These are phyloP conservation scores for Suillus occidentalis DNA, from an alignment of 768 basidiomycete species.

Conservation along the genomic window DNA sequence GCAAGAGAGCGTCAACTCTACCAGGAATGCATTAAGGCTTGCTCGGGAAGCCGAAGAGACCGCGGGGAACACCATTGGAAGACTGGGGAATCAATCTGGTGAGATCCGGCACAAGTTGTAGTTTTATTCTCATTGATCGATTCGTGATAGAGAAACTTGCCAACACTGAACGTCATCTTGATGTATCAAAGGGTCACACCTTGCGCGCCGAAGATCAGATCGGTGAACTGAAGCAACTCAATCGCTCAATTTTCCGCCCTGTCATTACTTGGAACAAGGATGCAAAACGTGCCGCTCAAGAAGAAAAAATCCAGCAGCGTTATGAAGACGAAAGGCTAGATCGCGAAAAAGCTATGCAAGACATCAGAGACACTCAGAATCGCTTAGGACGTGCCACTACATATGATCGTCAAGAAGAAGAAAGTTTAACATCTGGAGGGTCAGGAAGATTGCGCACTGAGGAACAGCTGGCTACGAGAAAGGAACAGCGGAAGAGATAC, in stretches of 20 bases:
- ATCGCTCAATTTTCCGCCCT: constrained; percentile 92
- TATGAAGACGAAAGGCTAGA: constrained; percentile 86
- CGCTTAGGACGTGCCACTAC: constrained; percentile 75
- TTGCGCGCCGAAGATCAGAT: constrained; percentile 90
- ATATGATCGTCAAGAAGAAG: constrained; percentile 54
- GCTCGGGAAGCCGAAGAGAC: constrained; percentile 98
- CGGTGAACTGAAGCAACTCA: constrained; percentile 90
- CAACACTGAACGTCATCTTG: constrained; percentile 93
- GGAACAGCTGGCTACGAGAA: constrained; percentile 53
- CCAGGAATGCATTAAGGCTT: constrained; percentile 88
- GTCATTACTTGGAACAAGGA: constrained; percentile 94
- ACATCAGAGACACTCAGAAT: constrained; percentile 84
- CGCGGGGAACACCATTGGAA: constrained; percentile 77
- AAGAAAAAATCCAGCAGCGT: constrained; percentile 78
- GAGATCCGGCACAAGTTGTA: constrained; percentile 21
- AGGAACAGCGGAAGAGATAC: constrained; percentile 77
- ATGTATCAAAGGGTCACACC: constrained; percentile 87
- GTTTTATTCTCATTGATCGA: not conserved
- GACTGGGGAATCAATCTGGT: constrained; percentile 95
- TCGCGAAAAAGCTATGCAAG: constrained; percentile 81
- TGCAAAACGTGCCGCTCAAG: constrained; percentile 82
- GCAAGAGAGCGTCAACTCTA: constrained; percentile 87
- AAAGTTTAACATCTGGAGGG: constrained; percentile 28
- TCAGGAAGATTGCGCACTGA: constrained; percentile 45
- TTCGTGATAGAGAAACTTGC: constrained; percentile 70